Evolutionary conservation across 2,329 filamentous ascomycete species (phyloP).

Genomic region (Aspergillus viridinutans): DNA sequence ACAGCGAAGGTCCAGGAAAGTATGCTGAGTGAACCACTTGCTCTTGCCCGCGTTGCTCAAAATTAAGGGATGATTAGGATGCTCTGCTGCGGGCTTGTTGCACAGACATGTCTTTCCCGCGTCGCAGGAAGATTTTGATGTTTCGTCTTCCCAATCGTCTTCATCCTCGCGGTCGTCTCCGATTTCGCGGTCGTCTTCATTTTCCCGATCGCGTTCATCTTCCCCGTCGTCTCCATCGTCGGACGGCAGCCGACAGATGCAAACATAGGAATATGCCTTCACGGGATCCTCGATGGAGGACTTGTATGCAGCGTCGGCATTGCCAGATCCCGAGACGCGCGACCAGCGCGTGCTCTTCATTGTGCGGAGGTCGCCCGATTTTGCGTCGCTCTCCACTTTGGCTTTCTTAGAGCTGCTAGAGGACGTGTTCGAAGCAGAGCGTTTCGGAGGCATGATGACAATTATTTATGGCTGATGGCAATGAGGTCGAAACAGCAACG

Average conservation of each 20-base stretch:
- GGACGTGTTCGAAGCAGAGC: neutral
- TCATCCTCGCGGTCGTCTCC: conserved; percentile 18
- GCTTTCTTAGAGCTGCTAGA: neutral
- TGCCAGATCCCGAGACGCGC: conserved; percentile 33
- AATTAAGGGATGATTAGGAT: conserved; percentile 7
- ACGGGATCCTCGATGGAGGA: neutral
- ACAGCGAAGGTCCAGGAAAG: conserved; percentile 28
- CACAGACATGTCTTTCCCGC: conserved; percentile 8
- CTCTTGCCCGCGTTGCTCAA: conserved; percentile 1
- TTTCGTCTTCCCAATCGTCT: neutral
- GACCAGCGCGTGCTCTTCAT: neutral
- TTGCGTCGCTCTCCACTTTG: neutral
- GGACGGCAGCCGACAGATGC: neutral
- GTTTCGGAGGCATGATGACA: neutral
- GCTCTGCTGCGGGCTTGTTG: conserved; percentile 4
- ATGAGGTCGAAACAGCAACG: neutral
- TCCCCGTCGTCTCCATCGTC: neutral
- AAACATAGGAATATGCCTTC: neutral
- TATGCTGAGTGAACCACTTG: neutral
- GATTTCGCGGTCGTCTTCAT: conserved; percentile 15
- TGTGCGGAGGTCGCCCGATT: neutral
- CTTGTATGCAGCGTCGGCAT: conserved; percentile 20
- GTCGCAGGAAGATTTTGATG: conserved; percentile 20
- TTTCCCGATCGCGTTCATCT: neutral
- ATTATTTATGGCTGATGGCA: neutral